Evolutionary conservation across 139 green algal species (phyloP).

Genomic region (Penium margaritaceum): DNA sequence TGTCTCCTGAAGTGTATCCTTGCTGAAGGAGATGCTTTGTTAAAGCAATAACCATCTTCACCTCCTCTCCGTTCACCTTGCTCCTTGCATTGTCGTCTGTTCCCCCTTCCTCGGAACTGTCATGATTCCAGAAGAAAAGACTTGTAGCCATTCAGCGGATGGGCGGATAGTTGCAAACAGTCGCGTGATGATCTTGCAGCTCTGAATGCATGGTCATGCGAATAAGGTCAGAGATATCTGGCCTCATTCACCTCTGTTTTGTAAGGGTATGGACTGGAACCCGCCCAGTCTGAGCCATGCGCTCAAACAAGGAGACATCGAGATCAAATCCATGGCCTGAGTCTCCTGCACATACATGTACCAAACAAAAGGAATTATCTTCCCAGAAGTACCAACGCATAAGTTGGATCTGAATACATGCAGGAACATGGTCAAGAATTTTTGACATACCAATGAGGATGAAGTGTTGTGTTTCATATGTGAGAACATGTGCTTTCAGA

Average conservation of each 20-base stretch:
- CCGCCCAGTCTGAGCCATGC: slow-evolving; percentile 48
- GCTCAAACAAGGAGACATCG: slow-evolving; percentile 71
- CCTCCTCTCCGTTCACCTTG: slow-evolving; percentile 61
- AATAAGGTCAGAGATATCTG: slow-evolving; percentile 51
- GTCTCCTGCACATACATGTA: slow-evolving; percentile 37
- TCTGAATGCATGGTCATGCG: slow-evolving; percentile 35
- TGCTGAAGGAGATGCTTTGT: slow-evolving; percentile 60
- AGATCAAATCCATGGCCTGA: slow-evolving; percentile 39
- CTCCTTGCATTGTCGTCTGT: slow-evolving; percentile 48
- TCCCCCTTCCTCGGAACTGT: slow-evolving; percentile 47
- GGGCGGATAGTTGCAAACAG: background rate
- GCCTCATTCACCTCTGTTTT: slow-evolving; percentile 69
- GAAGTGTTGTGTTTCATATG: too few relatives aligned
- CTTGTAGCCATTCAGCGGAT: slow-evolving; percentile 16
- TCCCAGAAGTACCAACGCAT: too few relatives aligned
- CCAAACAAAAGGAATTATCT: too few relatives aligned
- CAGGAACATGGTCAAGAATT: too few relatives aligned
- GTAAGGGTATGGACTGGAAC: slow-evolving; percentile 42
- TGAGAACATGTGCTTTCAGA: too few relatives aligned
- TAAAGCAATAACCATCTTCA: slow-evolving; percentile 48
- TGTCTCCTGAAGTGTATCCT: slow-evolving; percentile 52
- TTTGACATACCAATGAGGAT: too few relatives aligned
- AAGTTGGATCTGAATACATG: too few relatives aligned
- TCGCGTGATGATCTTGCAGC: background rate
- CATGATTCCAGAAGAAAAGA: slow-evolving; percentile 62